phyloP scores from a whole-genome alignment of 768 basidiomycete species.

The Mycena leptocephala region DNA sequence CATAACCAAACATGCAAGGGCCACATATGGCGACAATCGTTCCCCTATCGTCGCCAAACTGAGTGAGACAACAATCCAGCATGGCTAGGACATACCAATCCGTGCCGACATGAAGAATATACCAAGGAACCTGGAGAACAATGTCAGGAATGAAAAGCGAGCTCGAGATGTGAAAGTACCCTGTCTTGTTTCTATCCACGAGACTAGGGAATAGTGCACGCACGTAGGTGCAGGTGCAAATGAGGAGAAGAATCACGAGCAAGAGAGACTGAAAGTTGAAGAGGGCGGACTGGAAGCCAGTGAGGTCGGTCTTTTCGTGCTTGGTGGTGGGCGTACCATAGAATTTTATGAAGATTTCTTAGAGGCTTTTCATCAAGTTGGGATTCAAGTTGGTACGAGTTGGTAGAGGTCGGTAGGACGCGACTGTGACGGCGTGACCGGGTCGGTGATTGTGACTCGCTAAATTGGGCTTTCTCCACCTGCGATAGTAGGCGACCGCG shows the following conservation, averaged over 20 bases:
- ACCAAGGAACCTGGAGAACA: slow-evolving; percentile 81
- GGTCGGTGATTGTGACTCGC: neutral
- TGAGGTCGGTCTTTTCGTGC: neutral
- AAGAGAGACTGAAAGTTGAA: slow-evolving; percentile 99
- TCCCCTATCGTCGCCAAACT: slow-evolving; percentile 73
- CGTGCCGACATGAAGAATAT: slow-evolving; percentile 96
- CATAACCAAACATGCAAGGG: slow-evolving; percentile 96
- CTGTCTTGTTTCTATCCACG: slow-evolving; percentile 94
- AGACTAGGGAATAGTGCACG: slow-evolving; percentile 92
- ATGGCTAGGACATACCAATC: slow-evolving; percentile 75
- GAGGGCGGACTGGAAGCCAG: slow-evolving; percentile 77
- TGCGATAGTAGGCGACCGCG: slow-evolving; percentile 11
- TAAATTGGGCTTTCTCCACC: slow-evolving; percentile 20
- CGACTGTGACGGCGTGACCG: neutral
- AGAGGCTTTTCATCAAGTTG: neutral
- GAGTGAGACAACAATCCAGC: neutral
- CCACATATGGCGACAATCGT: slow-evolving; percentile 97
- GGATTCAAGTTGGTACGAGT: no score
- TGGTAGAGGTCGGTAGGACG: neutral
- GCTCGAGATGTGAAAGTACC: slow-evolving; percentile 65
- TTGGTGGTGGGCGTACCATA: slow-evolving; percentile 7
- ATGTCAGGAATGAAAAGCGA: neutral
- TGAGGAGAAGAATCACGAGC: slow-evolving; percentile 92
- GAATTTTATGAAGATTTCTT: neutral
- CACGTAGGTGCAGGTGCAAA: slow-evolving; percentile 98